These are phyloP conservation scores for Mangifera indica DNA, from an alignment of 345 rosid species.

Conservation along the genomic window DNA sequence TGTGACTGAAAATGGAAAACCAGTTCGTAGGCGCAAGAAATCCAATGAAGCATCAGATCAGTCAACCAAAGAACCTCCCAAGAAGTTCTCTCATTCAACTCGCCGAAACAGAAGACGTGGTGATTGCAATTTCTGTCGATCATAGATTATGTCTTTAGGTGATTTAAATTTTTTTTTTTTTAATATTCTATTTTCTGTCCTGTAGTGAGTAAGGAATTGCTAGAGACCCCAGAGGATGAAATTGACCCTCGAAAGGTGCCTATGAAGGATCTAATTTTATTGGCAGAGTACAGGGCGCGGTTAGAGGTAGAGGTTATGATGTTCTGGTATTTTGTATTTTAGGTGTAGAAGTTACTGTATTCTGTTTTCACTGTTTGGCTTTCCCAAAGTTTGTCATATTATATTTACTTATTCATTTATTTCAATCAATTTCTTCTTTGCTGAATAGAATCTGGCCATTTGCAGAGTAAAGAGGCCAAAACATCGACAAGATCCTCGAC, in stretches of 20 bases:
- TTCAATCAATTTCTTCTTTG: not conserved
- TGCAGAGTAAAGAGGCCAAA: conserved; percentile 67
- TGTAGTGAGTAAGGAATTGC: conserved; percentile 61
- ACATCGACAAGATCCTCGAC: conserved; percentile 25
- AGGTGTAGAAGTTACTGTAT: not conserved
- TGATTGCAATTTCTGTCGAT: conserved; percentile 25
- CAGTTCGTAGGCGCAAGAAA: conserved; percentile 39
- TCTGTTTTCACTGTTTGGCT: not conserved
- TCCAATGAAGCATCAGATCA: conserved; percentile 36
- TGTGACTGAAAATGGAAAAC: conserved; percentile 29
- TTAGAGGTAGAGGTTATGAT: conserved; percentile 42
- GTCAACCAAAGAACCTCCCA: conserved; percentile 36
- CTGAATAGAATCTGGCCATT: conserved; percentile 7
- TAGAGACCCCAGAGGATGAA: conserved; percentile 71
- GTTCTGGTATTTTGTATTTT: conserved; percentile 6
- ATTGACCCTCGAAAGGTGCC: conserved; percentile 50
- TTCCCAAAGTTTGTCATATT: not conserved
- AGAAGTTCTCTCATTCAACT: conserved; percentile 76
- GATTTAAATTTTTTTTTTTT: not conserved
- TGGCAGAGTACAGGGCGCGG: conserved; percentile 63
- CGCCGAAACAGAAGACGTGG: conserved; percentile 59
- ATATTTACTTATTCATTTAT: not conserved
- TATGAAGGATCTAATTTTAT: conserved; percentile 65
- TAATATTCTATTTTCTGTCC: conserved; percentile 6
- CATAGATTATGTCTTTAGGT: conserved; percentile 2